Conservation (phyloP, 1,284 basidiomycete genomes). For the Puccinia hordei region DNA sequence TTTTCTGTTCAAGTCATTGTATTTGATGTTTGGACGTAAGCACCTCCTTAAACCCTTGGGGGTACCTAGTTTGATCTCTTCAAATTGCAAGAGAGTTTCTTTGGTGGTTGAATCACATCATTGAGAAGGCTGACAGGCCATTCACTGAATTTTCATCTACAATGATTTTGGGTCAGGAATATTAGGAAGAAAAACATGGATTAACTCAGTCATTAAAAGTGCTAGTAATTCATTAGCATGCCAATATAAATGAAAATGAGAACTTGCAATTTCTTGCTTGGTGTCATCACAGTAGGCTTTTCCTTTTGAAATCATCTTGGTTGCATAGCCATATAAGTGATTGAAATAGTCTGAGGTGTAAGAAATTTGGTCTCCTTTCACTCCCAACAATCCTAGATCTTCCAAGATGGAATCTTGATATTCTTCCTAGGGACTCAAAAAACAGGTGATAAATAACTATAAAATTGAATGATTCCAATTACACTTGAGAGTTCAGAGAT, state of each 20-base stretch:
- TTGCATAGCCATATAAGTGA: slow-evolving; percentile 75
- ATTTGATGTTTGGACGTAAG: slow-evolving; percentile 91
- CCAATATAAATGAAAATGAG: not conserved
- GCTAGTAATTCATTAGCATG: not conserved
- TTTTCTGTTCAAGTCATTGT: slow-evolving; percentile 91
- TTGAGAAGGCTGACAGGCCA: slow-evolving; percentile 81
- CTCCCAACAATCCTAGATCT: slow-evolving; percentile 80
- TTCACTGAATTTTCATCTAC: slow-evolving; percentile 87
- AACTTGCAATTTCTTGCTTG: slow-evolving; percentile 72
- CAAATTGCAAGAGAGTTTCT: slow-evolving; percentile 82
- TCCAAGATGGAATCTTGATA: slow-evolving; percentile 92
- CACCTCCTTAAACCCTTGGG: slow-evolving; percentile 87
- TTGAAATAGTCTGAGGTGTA: slow-evolving; percentile 98
- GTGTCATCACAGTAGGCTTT: slow-evolving; percentile 96
- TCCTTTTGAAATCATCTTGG: slow-evolving; percentile 81
- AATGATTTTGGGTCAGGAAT: not conserved
- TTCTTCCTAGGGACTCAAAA: slow-evolving; percentile 67
- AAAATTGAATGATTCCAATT: not conserved
- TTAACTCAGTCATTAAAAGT: not conserved
- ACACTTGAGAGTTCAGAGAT: not conserved
- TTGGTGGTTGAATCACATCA: slow-evolving; percentile 80
- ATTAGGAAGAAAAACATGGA: slow-evolving; percentile 20
- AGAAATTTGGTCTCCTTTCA: slow-evolving; percentile 77
- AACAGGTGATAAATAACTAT: not conserved
- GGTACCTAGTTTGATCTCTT: slow-evolving; percentile 82